Conservation (phyloP, 495 filamentous ascomycete species). For the Aspergillus egyptiacus region DNA sequence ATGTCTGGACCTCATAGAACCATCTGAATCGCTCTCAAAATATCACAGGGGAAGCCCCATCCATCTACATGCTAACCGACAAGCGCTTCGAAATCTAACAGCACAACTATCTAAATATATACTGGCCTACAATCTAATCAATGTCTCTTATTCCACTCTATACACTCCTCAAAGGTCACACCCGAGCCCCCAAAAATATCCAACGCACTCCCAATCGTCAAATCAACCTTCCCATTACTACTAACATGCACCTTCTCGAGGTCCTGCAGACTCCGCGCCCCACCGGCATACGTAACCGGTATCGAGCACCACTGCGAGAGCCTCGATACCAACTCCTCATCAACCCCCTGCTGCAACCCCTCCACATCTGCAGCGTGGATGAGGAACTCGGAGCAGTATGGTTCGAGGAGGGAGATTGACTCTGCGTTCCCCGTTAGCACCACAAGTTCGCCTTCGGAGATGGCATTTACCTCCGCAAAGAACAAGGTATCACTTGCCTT, state of each 20-base stretch:
- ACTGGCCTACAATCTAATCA: conserved; percentile 6
- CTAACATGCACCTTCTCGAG: conserved; percentile 70
- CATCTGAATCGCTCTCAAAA: background rate
- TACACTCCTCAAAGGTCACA: conserved; percentile 81
- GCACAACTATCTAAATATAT: background rate
- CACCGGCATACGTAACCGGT: conserved; percentile 93
- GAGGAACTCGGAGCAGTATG: conserved; percentile 90
- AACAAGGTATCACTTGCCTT: conserved; percentile 47
- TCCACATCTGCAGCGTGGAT: conserved; percentile 99
- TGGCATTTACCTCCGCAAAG: too few species aligned
- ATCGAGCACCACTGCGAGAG: conserved; percentile 81
- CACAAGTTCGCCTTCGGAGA: background rate
- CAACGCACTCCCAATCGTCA: conserved; percentile 93
- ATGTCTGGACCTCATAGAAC: background rate
- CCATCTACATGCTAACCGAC: background rate
- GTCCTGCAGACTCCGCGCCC: conserved; percentile 74
- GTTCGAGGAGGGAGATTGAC: conserved; percentile 72
- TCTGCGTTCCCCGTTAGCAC: conserved; percentile 44
- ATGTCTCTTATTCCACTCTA: conserved; percentile 67
- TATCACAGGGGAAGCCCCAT: background rate
- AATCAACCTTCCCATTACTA: conserved; percentile 75
- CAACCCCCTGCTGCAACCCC: conserved; percentile 83
- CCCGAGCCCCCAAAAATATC: conserved; percentile 90
- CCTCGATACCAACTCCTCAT: conserved; percentile 70
- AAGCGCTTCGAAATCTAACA: background rate